A percentile compares a stretch with the other conserved stretches of the same genome.
Conservation (phyloP, 1,284 basidiomycete genomes). For the Ustilago sp. region DNA sequence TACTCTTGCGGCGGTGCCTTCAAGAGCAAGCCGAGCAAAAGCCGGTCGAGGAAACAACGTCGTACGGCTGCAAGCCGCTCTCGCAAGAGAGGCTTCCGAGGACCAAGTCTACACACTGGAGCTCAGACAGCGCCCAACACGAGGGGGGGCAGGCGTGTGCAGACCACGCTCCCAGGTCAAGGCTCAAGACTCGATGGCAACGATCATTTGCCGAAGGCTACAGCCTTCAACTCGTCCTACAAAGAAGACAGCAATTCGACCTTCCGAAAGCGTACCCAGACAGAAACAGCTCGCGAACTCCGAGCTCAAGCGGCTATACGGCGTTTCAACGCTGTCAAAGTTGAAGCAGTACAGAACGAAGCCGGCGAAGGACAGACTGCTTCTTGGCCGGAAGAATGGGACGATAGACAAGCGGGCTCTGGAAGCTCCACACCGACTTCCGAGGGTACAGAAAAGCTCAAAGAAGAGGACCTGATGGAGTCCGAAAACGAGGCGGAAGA, state of each 20-base stretch:
- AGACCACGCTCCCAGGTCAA: slow-evolving; percentile 34
- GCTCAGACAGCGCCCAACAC: slow-evolving; percentile 57
- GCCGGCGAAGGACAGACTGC: background rate
- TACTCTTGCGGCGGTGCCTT: slow-evolving; percentile 59
- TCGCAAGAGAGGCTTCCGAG: slow-evolving; percentile 38
- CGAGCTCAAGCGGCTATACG: slow-evolving; percentile 48
- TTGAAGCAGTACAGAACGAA: slow-evolving; percentile 5
- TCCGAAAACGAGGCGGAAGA: slow-evolving; percentile 33
- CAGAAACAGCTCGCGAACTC: slow-evolving; percentile 39
- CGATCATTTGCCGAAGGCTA: slow-evolving; percentile 48
- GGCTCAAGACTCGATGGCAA: slow-evolving; percentile 54
- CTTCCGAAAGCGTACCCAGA: slow-evolving; percentile 53
- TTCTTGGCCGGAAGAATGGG: slow-evolving; percentile 14
- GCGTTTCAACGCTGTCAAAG: slow-evolving; percentile 23
- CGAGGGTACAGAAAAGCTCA: background rate
- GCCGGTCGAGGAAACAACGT: slow-evolving; percentile 21
- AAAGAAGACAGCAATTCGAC: slow-evolving; percentile 58
- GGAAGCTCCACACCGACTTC: slow-evolving; percentile 2
- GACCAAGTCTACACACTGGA: slow-evolving; percentile 57
- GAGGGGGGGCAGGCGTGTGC: slow-evolving; percentile 36
- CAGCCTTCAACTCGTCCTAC: slow-evolving; percentile 35
- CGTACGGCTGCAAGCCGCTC: slow-evolving; percentile 10
- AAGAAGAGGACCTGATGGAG: slow-evolving; percentile 19
- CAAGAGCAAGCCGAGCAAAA: slow-evolving; percentile 34
- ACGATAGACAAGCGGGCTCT: background rate